These are phyloP conservation scores for Globisporangium takayamanum DNA, from an alignment of 352 stramenopile species.

Conservation along the genomic window DNA sequence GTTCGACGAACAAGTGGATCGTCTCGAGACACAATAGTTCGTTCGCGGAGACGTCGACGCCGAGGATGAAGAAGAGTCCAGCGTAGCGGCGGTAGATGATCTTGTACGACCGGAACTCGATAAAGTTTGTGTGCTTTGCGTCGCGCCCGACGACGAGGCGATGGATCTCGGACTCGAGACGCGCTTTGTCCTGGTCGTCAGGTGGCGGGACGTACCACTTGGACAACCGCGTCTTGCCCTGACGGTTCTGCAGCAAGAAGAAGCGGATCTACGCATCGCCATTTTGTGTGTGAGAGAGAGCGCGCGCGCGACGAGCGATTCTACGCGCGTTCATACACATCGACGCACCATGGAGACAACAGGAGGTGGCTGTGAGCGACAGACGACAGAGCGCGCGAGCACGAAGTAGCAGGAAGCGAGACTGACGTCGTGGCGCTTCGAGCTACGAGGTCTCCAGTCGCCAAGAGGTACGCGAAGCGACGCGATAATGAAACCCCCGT, in stretches of 20 bases:
- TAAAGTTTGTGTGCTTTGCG: constrained; percentile 92
- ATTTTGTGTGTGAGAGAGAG: neutral
- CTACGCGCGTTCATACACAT: neutral
- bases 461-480: too few species aligned
- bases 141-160: constrained; percentile 85
- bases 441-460: too few species aligned
- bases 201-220: constrained; percentile 96
- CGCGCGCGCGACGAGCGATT: neutral
- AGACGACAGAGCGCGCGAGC: too few species aligned
- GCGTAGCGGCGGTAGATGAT: constrained; percentile 98
- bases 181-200: constrained; percentile 76
- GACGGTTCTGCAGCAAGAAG: constrained; percentile 98
- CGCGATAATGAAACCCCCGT: neutral
- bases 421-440: too few species aligned
- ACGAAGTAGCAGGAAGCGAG: neutral
- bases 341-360: neutral
- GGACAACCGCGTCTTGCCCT: constrained; percentile 98
- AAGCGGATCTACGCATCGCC: constrained; percentile 87
- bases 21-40: constrained; percentile 97
- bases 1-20: constrained; percentile 98
- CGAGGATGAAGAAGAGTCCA: constrained; percentile 97
- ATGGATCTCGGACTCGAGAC: constrained; percentile 89
- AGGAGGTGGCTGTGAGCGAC: neutral
- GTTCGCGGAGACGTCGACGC: constrained; percentile 95
- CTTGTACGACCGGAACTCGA: constrained; percentile 98